phyloP scores from a whole-genome alignment of 495 filamentous ascomycete species.

The Usnea hakonensis region DNA sequence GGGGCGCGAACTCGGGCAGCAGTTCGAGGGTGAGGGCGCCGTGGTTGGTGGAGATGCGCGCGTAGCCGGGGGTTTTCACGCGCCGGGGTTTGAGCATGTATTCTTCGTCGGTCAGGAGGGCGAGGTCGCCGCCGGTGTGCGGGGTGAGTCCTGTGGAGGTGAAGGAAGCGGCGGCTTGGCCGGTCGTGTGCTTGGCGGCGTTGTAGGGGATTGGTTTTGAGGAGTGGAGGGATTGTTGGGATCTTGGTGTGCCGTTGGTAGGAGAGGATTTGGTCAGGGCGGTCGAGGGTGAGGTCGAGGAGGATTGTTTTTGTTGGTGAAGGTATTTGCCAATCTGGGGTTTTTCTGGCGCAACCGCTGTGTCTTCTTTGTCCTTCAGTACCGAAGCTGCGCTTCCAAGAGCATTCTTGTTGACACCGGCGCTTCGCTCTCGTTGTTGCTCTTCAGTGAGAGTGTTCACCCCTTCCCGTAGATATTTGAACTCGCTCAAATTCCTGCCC shows the following conservation, averaged over 20 bases:
- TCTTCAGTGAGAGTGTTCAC: slow-evolving; percentile 57
- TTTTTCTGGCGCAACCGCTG: slow-evolving; percentile 25
- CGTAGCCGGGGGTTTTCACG: slow-evolving; percentile 85
- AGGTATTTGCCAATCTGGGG: slow-evolving; percentile 22
- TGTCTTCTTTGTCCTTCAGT: slow-evolving; percentile 83
- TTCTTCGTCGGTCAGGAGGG: slow-evolving; percentile 82
- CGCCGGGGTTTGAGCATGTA: slow-evolving; percentile 87
- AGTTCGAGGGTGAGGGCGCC: slow-evolving; percentile 84
- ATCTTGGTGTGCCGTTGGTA: slow-evolving; percentile 22
- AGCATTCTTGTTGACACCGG: slow-evolving; percentile 65
- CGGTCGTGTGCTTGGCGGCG: slow-evolving; percentile 82
- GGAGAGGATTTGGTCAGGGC: slow-evolving; percentile 10
- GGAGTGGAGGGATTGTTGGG: slow-evolving; percentile 17
- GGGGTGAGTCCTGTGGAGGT: slow-evolving; percentile 92
- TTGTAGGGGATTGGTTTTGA: slow-evolving; percentile 60
- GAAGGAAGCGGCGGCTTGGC: slow-evolving; percentile 85
- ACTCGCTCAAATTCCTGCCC: slow-evolving; percentile 73
- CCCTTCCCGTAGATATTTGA: slow-evolving; percentile 85
- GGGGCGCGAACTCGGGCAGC: slow-evolving; percentile 81
- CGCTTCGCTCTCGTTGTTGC: slow-evolving; percentile 49
- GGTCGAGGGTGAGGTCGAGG: slow-evolving; percentile 7
- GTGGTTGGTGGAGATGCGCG: slow-evolving; percentile 71
- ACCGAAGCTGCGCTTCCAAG: slow-evolving; percentile 81
- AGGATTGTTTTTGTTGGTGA: slow-evolving; percentile 27
- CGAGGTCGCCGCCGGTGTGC: slow-evolving; percentile 76